These are phyloP conservation scores for Noccaea caerulescens DNA, from an alignment of 345 rosid species.

Conservation along the genomic window DNA sequence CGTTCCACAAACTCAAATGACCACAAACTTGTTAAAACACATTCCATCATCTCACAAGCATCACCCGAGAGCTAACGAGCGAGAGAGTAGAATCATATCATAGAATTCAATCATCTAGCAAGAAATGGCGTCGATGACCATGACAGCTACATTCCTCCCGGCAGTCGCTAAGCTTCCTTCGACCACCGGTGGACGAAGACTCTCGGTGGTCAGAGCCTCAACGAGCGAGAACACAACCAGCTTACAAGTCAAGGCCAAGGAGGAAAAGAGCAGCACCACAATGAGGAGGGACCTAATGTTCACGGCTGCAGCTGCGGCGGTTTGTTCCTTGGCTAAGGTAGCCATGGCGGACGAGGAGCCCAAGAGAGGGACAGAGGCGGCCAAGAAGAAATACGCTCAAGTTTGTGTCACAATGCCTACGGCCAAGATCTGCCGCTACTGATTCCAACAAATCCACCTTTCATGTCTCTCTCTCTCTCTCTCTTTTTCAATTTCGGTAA, in stretches of 20 bases:
- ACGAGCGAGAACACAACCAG: slow-evolving; percentile 37
- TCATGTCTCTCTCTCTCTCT: slow-evolving; percentile 27
- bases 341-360: slow-evolving; percentile 71
- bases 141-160: slow-evolving; percentile 55
- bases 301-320: slow-evolving; percentile 58
- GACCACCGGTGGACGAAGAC: slow-evolving; percentile 32
- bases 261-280: slow-evolving; percentile 41
- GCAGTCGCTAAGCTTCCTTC: slow-evolving; percentile 36
- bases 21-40: slow-evolving; percentile 31
- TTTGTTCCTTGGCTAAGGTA: slow-evolving; percentile 51
- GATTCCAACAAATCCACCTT: slow-evolving; percentile 35
- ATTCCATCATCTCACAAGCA: slow-evolving; percentile 8
- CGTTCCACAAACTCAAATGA: slow-evolving; percentile 31
- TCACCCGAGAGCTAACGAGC: slow-evolving; percentile 6
- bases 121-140: slow-evolving; percentile 58
- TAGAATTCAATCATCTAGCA: slow-evolving; percentile 10
- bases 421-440: slow-evolving; percentile 63
- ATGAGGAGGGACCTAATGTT: slow-evolving; percentile 72
- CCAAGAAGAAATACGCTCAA: slow-evolving; percentile 72
- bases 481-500: slow-evolving; percentile 35
- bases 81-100: slow-evolving; percentile 12
- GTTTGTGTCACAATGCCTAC: slow-evolving; percentile 78
- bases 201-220: slow-evolving; percentile 35
- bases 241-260: slow-evolving; percentile 41
- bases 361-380: slow-evolving; percentile 58